Evolutionary conservation across 2,329 filamentous ascomycete species (phyloP).

Genomic region (Colletotrichum brevisporum): DNA sequence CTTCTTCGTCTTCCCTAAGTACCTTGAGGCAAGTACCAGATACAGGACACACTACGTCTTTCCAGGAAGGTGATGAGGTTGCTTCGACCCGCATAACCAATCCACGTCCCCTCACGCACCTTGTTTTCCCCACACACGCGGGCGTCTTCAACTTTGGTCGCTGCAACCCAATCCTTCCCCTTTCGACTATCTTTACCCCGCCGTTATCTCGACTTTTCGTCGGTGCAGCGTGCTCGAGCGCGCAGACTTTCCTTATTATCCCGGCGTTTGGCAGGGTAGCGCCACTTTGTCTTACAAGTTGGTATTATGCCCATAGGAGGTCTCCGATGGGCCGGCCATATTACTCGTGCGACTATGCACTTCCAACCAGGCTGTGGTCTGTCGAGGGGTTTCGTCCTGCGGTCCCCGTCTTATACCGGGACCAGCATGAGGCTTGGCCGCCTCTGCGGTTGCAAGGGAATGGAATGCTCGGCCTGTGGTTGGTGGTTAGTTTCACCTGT

Average conservation of each 20-base stretch:
- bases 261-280: constrained; percentile 27
- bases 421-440: constrained; percentile 15
- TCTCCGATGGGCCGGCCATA: constrained; percentile 15
- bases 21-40: constrained; percentile 27
- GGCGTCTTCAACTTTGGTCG: constrained; percentile 24
- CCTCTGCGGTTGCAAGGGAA: constrained; percentile 16
- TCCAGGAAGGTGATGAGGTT: constrained; percentile 40
- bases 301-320: constrained; percentile 37
- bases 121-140: constrained; percentile 34
- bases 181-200: constrained; percentile 37
- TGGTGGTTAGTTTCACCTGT: constrained; percentile 15
- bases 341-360: constrained; percentile 17
- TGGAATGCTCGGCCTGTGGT: constrained; percentile 28
- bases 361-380: constrained; percentile 7
- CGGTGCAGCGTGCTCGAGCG: background rate
- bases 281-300: constrained; percentile 33
- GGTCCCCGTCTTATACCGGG: constrained; percentile 9
- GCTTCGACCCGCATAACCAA: constrained; percentile 33
- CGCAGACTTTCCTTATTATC: constrained; percentile 32
- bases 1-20: constrained; percentile 26
- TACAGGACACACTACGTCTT: constrained; percentile 33
- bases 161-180: constrained; percentile 28
- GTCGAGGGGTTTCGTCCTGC: constrained; percentile 13
- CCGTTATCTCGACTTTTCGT: constrained; percentile 34
- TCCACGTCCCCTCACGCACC: constrained; percentile 31